These are phyloP conservation scores for Pseudogymnoascus sp. DNA, from an alignment of 2,329 filamentous ascomycete genomes.

Conservation along the genomic window DNA sequence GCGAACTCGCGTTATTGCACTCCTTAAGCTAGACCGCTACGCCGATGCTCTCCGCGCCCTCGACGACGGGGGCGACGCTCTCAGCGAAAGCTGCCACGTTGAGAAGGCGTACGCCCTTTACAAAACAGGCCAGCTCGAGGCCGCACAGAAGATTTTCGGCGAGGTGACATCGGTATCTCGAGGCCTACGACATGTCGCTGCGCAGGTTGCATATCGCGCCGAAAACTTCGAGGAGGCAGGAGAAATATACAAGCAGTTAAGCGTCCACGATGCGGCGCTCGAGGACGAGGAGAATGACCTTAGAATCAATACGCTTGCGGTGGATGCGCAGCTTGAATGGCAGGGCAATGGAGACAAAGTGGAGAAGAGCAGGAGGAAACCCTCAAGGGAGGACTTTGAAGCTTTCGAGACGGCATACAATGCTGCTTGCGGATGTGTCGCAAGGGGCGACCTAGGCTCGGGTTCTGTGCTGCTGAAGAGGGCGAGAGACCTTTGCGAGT, in stretches of 20 bases:
- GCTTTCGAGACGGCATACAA: constrained; percentile 80
- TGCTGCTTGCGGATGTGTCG: constrained; percentile 64
- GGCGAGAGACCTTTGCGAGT: constrained; percentile 63
- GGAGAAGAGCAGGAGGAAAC: constrained; percentile 38
- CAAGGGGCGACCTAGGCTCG: constrained; percentile 56
- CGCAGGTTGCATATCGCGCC: constrained; percentile 64
- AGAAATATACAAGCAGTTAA: constrained; percentile 54
- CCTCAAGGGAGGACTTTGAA: constrained; percentile 55
- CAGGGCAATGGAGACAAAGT: constrained; percentile 36
- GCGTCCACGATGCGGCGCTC: constrained; percentile 35
- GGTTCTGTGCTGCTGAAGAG: constrained; percentile 61
- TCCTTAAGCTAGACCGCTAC: constrained; percentile 76
- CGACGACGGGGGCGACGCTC: constrained; percentile 50
- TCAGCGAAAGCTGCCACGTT: constrained; percentile 54
- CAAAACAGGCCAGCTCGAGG: constrained; percentile 62
- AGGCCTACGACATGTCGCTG: constrained; percentile 43
- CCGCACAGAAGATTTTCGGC: constrained; percentile 42
- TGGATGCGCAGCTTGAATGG: constrained; percentile 67
- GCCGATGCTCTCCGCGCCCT: constrained; percentile 66
- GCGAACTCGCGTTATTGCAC: constrained; percentile 63
- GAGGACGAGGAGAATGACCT: constrained; percentile 65
- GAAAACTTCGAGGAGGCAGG: constrained; percentile 65
- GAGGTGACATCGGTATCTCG: constrained; percentile 21
- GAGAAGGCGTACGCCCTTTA: constrained; percentile 80
- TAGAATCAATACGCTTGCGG: constrained; percentile 66